Evolutionary conservation across 1,284 basidiomycete species (phyloP).

Genomic region (Pterulicium gracile): DNA sequence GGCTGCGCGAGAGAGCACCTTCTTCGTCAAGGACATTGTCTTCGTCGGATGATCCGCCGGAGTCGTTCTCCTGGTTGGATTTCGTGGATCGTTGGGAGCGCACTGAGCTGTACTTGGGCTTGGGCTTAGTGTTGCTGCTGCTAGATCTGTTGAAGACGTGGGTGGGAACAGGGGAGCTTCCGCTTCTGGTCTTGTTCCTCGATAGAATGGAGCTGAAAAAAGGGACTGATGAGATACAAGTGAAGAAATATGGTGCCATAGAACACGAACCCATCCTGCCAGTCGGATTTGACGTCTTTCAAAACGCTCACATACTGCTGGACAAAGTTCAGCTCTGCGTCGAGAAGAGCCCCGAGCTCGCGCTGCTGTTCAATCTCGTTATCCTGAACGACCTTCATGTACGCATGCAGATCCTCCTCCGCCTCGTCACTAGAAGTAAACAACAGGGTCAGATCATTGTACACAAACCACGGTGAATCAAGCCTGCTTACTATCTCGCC

Average conservation of each 20-base stretch:
- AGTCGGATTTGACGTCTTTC: conserved; percentile 52
- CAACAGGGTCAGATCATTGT: conserved; percentile 5
- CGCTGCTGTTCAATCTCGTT: conserved; percentile 61
- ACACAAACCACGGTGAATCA: background rate
- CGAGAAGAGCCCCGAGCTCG: conserved; percentile 59
- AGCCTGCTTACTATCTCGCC: conserved; percentile 7
- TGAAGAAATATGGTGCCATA: too few species aligned
- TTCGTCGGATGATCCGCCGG: conserved; percentile 29
- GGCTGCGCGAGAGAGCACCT: conserved; percentile 10
- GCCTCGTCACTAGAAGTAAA: conserved; percentile 58
- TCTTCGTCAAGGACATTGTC: conserved; percentile 19
- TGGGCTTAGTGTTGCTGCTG: too few species aligned
- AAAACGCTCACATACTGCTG: conserved; percentile 61
- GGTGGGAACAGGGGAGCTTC: conserved; percentile 11
- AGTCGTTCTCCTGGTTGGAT: conserved; percentile 18
- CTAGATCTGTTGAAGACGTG: conserved; percentile 6
- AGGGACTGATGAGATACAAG: too few species aligned
- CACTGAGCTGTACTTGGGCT: conserved; percentile 10
- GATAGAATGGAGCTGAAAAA: conserved; percentile 9
- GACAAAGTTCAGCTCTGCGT: conserved; percentile 65
- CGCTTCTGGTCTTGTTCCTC: too few species aligned
- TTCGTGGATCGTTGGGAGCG: conserved; percentile 17
- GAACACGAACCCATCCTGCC: conserved; percentile 47
- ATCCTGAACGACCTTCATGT: conserved; percentile 70
- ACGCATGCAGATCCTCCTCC: conserved; percentile 63